A percentile compares a stretch with the other conserved stretches of the same genome.
These are phyloP conservation scores for Apiospora koreana DNA, from an alignment of 2,329 filamentous ascomycete species.

Conservation along the genomic window DNA sequence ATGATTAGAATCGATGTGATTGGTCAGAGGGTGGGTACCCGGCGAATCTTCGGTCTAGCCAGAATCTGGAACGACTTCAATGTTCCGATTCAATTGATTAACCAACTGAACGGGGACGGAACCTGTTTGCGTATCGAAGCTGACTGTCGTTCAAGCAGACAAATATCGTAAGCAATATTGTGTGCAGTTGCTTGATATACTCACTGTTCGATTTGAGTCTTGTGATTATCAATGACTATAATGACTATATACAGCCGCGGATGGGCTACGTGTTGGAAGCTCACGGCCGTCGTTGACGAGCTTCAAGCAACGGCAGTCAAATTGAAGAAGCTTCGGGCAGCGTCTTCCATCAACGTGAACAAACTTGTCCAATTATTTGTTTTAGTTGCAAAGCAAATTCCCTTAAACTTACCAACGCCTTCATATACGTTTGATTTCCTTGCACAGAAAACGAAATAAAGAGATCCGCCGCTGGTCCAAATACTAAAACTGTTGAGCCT, in stretches of 20 bases:
- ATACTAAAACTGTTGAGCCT: not conserved
- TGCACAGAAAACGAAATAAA: not conserved
- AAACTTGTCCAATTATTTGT: not conserved
- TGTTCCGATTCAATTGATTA: not conserved
- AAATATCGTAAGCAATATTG: not conserved
- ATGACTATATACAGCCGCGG: not conserved
- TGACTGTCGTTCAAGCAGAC: not conserved
- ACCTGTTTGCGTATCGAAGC: not conserved
- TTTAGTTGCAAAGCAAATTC: not conserved
- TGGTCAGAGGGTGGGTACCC: not conserved
- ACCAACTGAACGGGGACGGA: not conserved
- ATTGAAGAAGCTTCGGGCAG: not conserved
- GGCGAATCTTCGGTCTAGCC: constrained; percentile 3
- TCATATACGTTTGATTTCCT: not conserved
- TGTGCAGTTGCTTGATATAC: not conserved
- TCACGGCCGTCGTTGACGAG: not conserved
- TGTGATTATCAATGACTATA: not conserved
- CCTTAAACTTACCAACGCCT: not conserved
- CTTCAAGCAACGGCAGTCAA: not conserved
- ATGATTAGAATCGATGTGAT: constrained; percentile 3
- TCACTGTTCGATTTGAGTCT: not conserved
- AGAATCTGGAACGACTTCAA: not conserved
- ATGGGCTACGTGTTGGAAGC: not conserved
- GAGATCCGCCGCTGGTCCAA: not conserved
- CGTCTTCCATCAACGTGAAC: not conserved